Conservation (phyloP, 108 stramenopile species). For the Discostella pseudostelligera region DNA sequence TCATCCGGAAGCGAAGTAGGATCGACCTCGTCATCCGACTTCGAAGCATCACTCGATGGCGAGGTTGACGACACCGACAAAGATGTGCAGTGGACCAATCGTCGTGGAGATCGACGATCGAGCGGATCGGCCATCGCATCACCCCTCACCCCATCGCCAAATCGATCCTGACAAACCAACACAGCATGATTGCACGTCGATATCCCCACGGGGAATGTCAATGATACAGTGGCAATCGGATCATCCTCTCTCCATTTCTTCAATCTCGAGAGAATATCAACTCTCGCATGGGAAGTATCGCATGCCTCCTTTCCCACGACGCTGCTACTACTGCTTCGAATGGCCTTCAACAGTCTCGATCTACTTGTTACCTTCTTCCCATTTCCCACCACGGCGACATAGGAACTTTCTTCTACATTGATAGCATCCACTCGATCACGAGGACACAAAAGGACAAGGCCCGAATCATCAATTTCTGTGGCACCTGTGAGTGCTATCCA, state of each 20-base stretch:
- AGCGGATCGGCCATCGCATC: conserved; percentile 74
- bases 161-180: conserved; percentile 54
- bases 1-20: conserved; percentile 58
- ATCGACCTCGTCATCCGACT: conserved; percentile 39
- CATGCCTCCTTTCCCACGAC: conserved; percentile 26
- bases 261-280: conserved; percentile 59
- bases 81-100: conserved; percentile 72
- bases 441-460: conserved; percentile 72
- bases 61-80: conserved; percentile 62
- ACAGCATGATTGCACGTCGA: conserved; percentile 64
- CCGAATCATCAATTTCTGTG: conserved; percentile 75
- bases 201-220: conserved; percentile 49
- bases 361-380: conserved; percentile 55
- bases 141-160: conserved; percentile 72
- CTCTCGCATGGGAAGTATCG: conserved; percentile 29
- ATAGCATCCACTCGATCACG: conserved; percentile 50
- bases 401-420: conserved; percentile 58
- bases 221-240: conserved; percentile 55
- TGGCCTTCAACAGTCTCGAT: conserved; percentile 33
- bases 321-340: conserved; percentile 15
- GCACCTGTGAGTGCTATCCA: conserved; percentile 81
- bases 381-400: conserved; percentile 76
- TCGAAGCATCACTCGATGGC: conserved; percentile 30
- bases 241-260: conserved; percentile 63
- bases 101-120: conserved; percentile 65